Evolutionary conservation across 2,329 filamentous ascomycete species (phyloP), one percentile per base, ranked within the genome.

Genomic region (Aspergillus ruber): DNA sequence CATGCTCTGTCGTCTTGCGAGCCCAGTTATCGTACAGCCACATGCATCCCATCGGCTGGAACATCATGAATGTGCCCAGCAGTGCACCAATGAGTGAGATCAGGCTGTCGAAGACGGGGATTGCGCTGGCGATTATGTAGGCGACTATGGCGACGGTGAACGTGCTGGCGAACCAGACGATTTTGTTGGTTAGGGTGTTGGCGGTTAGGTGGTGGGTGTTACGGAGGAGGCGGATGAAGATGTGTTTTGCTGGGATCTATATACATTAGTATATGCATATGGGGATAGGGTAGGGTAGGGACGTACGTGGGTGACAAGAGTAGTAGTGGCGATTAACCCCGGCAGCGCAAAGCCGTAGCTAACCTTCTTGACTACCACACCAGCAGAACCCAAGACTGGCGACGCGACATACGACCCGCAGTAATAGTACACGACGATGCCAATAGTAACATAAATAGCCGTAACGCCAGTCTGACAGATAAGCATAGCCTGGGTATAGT

Each of bases 381-480:
- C 72, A 2, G 72, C 72, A 29, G 69, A 72, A 2, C 70, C 73
- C 7, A 75, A 61, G 0, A 70, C 70, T 0, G 73, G 73, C 0
- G 70, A 73, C 1, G 71, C 64, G 4, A 75, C 68, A 45, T 63
- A 71, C 0, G 65, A 67, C 1, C 71, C 71, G 49, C 69, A 74
- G 51, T 61, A 76, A 50, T 67, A 68, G 56, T 76, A 76, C 0
- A 76, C 65, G 1, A 75, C 66, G 2, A 60, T 54, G 7, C 64
- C 64, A 36, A 72, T 63, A 3, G 61, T 51, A n/a, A 65, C 54
- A 29, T 72, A 71, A 2, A 65, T 45, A 2, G 59, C 52, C 2
- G 59, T 62, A 10, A 73, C 60, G 10, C 54, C 39, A 12, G 62
- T 38, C 44, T 69, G 70, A 4, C 62, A 64, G 13, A 57, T 40